Conservation (phyloP, 2,329 filamentous ascomycete genomes). For the Aspergillus sp. region DNA sequence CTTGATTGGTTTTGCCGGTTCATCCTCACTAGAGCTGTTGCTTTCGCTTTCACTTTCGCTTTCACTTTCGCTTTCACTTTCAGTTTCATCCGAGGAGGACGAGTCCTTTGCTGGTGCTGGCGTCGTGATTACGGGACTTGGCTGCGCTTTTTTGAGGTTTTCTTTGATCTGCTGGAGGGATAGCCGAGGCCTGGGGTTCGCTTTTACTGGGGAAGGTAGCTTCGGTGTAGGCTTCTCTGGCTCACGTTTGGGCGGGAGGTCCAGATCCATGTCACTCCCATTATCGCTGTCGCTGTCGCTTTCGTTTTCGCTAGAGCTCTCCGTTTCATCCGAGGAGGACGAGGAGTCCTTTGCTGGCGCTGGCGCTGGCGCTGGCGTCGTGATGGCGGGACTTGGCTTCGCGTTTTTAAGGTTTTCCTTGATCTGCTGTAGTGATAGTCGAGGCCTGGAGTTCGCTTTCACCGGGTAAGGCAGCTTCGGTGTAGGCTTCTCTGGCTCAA, state of each 20-base stretch:
- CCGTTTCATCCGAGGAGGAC: background rate
- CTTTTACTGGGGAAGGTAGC: background rate
- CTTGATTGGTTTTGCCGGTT: background rate
- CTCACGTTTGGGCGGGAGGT: background rate
- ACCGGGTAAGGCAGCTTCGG: background rate
- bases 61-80: background rate
- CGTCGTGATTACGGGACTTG: background rate
- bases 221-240: background rate
- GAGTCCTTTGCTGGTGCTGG: background rate
- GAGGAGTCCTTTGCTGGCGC: background rate
- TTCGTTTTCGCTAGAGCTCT: background rate
- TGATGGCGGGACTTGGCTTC: background rate
- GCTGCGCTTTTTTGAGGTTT: background rate
- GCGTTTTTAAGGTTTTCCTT: background rate
- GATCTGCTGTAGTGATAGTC: background rate
- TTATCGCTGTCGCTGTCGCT: conserved; percentile 14
- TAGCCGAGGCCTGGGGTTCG: background rate
- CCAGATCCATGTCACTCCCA: background rate
- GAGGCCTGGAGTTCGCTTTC: background rate
- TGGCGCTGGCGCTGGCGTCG: background rate
- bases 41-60: background rate
- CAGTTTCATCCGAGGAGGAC: background rate
- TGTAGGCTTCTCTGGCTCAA: background rate
- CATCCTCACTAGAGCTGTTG: background rate
- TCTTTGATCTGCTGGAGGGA: background rate